Percentiles rank a stretch among this genome's conserved stretches.
Conservation (phyloP, 1,284 basidiomycete genomes). For the Trametes hirsuta region DNA sequence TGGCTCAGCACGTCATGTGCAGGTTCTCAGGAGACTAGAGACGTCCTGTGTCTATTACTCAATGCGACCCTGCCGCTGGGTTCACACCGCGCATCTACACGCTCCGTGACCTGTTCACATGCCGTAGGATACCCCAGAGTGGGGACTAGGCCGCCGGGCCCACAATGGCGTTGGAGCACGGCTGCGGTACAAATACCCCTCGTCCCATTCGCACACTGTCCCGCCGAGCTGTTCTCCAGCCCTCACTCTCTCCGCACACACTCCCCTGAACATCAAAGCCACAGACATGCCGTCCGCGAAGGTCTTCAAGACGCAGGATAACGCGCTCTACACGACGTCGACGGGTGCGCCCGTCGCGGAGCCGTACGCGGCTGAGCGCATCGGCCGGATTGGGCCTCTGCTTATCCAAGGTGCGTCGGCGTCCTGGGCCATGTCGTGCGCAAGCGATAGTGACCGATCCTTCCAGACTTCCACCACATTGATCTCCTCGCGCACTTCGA, state of each 20-base stretch:
- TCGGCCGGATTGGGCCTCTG: slow-evolving; percentile 78
- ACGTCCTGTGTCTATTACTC: slow-evolving; percentile 25
- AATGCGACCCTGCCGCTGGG: slow-evolving; percentile 12
- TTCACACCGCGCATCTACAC: slow-evolving; percentile 19
- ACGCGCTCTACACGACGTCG: slow-evolving; percentile 80
- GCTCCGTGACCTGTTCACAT: slow-evolving; percentile 29
- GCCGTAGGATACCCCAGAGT: background rate
- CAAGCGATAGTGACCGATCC: slow-evolving; percentile 16
- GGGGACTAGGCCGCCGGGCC: slow-evolving; percentile 19
- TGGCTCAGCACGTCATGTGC: slow-evolving; percentile 29
- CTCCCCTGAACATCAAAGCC: slow-evolving; percentile 1
- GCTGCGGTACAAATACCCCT: slow-evolving; percentile 28
- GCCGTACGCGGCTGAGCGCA: slow-evolving; percentile 80
- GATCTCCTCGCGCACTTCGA: slow-evolving; percentile 91
- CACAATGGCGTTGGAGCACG: slow-evolving; percentile 8
- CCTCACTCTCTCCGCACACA: slow-evolving; percentile 13
- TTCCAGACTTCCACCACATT: slow-evolving; percentile 83
- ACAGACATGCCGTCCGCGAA: slow-evolving; percentile 64
- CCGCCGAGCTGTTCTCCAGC: slow-evolving; percentile 18
- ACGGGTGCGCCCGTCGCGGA: slow-evolving; percentile 76
- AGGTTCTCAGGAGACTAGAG: slow-evolving; percentile 9
- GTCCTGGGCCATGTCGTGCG: background rate
- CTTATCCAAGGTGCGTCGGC: slow-evolving; percentile 74
- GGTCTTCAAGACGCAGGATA: slow-evolving; percentile 58
- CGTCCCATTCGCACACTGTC: slow-evolving; percentile 19